Evolutionary conservation across 768 basidiomycete genomes (phyloP).

Genomic region (Aureoboletus auriporus): DNA sequence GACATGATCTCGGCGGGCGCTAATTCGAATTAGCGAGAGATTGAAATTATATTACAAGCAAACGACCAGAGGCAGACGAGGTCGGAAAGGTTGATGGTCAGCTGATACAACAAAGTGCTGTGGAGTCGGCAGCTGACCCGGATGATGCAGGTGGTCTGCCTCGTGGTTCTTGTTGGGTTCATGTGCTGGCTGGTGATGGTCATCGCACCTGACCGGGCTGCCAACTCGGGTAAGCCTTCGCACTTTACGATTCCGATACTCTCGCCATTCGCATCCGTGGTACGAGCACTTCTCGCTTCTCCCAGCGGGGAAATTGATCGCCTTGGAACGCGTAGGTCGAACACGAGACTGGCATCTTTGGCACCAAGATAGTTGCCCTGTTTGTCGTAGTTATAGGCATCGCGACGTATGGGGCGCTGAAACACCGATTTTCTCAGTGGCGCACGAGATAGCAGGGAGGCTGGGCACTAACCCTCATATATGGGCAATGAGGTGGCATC

Average conservation of each 20-base stretch:
- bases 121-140: constrained; percentile 9
- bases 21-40: constrained; percentile 38
- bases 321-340: constrained; percentile 49
- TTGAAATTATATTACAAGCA: constrained; percentile 34
- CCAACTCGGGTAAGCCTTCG: constrained; percentile 28
- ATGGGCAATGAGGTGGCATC: no score
- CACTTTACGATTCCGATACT: constrained; percentile 79
- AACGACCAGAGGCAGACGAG: constrained; percentile 46
- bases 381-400: constrained; percentile 38
- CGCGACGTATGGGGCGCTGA: constrained; percentile 41
- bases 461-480: no score
- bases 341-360: constrained; percentile 62
- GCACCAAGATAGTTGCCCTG: constrained; percentile 42
- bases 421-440: constrained; percentile 35
- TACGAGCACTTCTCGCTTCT: constrained; percentile 23
- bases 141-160: constrained; percentile 12
- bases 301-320: constrained; percentile 1
- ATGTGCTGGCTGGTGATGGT: constrained; percentile 17
- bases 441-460: background rate
- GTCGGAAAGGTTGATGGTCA: constrained; percentile 52
- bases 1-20: background rate
- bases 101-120: constrained; percentile 6
- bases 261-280: constrained; percentile 77
- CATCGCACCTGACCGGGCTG: constrained; percentile 14
- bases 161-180: constrained; percentile 22